Evolutionary conservation across 768 basidiomycete genomes (phyloP).

Genomic region (Rhizopogon salebrosus): DNA sequence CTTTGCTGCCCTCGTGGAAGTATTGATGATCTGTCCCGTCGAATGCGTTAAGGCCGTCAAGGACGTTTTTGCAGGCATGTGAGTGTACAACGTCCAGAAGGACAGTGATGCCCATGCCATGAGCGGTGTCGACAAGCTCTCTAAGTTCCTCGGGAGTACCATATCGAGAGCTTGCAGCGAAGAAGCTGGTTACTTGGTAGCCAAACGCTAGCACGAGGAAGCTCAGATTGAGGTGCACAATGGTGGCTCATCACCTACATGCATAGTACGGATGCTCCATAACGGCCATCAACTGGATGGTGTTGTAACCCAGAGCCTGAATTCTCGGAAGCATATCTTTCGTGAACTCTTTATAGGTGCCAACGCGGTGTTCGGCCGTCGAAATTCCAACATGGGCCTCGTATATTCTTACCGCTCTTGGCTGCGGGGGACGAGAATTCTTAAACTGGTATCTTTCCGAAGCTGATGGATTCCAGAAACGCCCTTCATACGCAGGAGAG

Average conservation of each 20-base stretch:
- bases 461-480: slow-evolving; percentile 96
- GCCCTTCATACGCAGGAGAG: slow-evolving; percentile 91
- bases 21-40: slow-evolving; percentile 97
- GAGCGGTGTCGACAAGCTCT: slow-evolving; percentile 92
- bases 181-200: slow-evolving; percentile 97
- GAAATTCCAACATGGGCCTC: slow-evolving; percentile 99
- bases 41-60: slow-evolving; percentile 92
- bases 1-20: slow-evolving; percentile 91
- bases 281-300: slow-evolving; percentile 96
- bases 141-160: slow-evolving; percentile 94
- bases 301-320: slow-evolving; percentile 89
- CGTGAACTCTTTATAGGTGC: slow-evolving; percentile 96
- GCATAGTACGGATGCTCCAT: slow-evolving; percentile 99
- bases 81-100: slow-evolving; percentile 97
- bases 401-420: slow-evolving; percentile 74
- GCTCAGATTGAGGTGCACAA: background rate
- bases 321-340: slow-evolving; percentile 80
- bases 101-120: slow-evolving; percentile 87
- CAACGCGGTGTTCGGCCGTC: slow-evolving; percentile 79
- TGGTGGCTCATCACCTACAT: slow-evolving; percentile 46
- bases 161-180: slow-evolving; percentile 94
- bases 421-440: slow-evolving; percentile 63
- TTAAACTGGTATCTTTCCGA: slow-evolving; percentile 77
- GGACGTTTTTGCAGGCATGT: slow-evolving; percentile 95
- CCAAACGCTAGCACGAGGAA: slow-evolving; percentile 69